A percentile compares a stretch with the other conserved stretches of the same genome.
Conservation (phyloP, 2,329 filamentous ascomycete species). For the Zymoseptoria brevis region DNA sequence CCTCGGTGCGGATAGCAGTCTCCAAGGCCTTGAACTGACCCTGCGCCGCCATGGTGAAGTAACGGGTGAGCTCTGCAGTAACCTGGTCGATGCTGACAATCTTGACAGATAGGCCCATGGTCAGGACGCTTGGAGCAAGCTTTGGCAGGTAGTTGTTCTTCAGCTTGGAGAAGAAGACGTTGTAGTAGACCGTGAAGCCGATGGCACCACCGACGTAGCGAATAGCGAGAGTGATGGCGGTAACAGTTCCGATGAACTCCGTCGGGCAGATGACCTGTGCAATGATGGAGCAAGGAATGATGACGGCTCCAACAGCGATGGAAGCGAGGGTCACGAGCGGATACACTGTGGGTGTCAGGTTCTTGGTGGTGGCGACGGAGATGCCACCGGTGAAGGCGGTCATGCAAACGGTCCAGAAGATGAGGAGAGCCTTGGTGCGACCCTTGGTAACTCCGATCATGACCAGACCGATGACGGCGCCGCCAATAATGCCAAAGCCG, state of each 20-base stretch:
- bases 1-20: background rate
- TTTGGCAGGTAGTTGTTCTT: background rate
- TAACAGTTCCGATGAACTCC: slow-evolving; percentile 61
- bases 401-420: slow-evolving; percentile 54
- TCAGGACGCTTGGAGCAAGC: background rate
- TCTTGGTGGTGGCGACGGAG: slow-evolving; percentile 18
- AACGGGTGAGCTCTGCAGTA: slow-evolving; percentile 9
- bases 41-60: slow-evolving; percentile 17
- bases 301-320: slow-evolving; percentile 60
- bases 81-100: background rate
- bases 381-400: slow-evolving; percentile 45
- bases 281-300: slow-evolving; percentile 60
- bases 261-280: slow-evolving; percentile 59
- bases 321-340: slow-evolving; percentile 52
- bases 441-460: slow-evolving; percentile 52
- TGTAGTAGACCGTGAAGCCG: slow-evolving; percentile 42
- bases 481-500: slow-evolving; percentile 55
- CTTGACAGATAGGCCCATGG: background rate
- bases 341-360: slow-evolving; percentile 23
- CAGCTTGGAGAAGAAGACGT: slow-evolving; percentile 43
- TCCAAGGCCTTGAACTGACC: slow-evolving; percentile 14
- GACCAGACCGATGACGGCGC: slow-evolving; percentile 52
- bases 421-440: slow-evolving; percentile 52
- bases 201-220: slow-evolving; percentile 60
- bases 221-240: slow-evolving; percentile 59